Evolutionary conservation across 2,329 filamentous ascomycete species (phyloP).

Genomic region (Aspergillus felis): DNA sequence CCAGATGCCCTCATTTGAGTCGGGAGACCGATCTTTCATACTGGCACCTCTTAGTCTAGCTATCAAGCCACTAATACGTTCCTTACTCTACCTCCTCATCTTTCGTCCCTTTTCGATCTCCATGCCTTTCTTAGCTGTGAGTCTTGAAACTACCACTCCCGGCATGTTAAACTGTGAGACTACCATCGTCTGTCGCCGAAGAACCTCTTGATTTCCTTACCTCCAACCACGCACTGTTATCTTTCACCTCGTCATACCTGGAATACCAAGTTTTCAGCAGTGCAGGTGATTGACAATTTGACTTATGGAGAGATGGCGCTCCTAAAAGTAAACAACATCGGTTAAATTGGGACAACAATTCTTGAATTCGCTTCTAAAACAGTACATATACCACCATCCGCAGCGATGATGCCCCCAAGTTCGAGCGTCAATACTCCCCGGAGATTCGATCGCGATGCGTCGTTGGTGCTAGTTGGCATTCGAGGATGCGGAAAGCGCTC

Average conservation of each 20-base stretch:
- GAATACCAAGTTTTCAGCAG: background rate
- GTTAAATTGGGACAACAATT: background rate
- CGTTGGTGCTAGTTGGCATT: slow-evolving; percentile 41
- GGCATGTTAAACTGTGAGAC: background rate
- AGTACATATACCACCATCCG: background rate
- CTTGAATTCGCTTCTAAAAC: background rate
- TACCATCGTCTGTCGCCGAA: background rate
- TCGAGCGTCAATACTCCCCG: slow-evolving; percentile 14
- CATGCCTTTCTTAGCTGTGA: background rate
- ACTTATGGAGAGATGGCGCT: background rate
- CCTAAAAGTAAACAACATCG: background rate
- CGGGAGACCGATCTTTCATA: background rate
- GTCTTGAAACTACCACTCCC: too few species aligned
- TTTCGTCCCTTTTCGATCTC: background rate
- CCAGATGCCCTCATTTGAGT: background rate
- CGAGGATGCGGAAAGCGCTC: slow-evolving; percentile 44
- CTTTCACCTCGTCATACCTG: background rate
- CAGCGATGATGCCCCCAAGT: slow-evolving; percentile 10
- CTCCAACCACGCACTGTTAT: background rate
- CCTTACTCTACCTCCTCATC: background rate
- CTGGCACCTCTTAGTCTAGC: background rate
- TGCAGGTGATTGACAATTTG: background rate
- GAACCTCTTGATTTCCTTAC: background rate
- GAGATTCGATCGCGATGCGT: slow-evolving; percentile 36
- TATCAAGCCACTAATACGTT: background rate